Base-by-base conservation (phyloP, 441 rosid species). In the Lepidium campestre region DNA sequence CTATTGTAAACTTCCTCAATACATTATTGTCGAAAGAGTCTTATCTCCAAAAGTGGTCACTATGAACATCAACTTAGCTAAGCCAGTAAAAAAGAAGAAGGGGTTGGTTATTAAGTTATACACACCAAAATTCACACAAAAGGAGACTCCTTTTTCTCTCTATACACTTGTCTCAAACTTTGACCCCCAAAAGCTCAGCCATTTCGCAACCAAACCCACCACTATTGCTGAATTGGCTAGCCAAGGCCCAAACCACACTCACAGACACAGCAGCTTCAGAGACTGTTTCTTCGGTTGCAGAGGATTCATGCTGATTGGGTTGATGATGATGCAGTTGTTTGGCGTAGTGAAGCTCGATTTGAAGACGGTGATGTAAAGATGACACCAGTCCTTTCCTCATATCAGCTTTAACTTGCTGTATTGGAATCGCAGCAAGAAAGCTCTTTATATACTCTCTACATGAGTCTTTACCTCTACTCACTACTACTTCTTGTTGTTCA, bases 381-480 rank as follows among this genome's bases (percentile, higher is more conserved):
- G 95, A 80, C 57, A 83, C 83, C 62, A 86, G 40, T 46, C 98
- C 98, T 68, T 80, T 87, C 86, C 83, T 89, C 67, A 85, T 79
- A 74, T 92, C 98, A 1, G 80, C 91, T 81, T 83, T 86, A 45
- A 85, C 70, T 79, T 92, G 93, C 65, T 95, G 75, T 25, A 92
- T 82, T 1, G 98, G 96, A 36, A 92, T 89, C 14, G 96, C 93
- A 5, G 98, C 98, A 41, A 92, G 84, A 73, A 92, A 92, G 77
- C 84, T 89, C 87, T 87, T 92, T 66, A 92, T 80, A 44, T 89
- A 92, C 81, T 89, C 96, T 82, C 86, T 89, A 85, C 98, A 92
- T 3, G 93, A 80, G 50, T 87, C 90, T 76, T 86, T 89, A 44
- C 98, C 98, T 40, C 64, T 77, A 80, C 91, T 83, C 62, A 68